Conservation (phyloP, 2,329 filamentous ascomycete genomes). For the Neofusicoccum kwambonambiense region DNA sequence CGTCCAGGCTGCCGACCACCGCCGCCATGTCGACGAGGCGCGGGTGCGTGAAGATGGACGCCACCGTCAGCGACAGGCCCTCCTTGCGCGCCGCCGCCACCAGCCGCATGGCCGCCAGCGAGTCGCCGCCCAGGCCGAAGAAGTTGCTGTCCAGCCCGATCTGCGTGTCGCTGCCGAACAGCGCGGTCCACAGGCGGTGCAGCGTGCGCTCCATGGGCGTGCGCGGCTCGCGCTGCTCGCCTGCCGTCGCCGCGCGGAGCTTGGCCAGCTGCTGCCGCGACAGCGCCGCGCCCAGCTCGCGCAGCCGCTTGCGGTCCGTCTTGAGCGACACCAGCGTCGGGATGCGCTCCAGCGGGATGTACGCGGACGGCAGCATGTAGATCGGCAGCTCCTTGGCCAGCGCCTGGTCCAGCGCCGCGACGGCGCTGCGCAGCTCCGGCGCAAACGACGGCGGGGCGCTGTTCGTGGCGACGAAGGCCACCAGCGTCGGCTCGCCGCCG, state of each 20-base stretch:
- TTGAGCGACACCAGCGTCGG: slow-evolving; percentile 49
- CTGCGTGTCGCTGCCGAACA: not conserved
- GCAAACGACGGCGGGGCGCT: not conserved
- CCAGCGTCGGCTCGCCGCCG: not conserved
- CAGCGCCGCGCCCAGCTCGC: slow-evolving; percentile 21
- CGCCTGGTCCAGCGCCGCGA: not conserved
- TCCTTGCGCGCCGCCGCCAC: slow-evolving; percentile 54
- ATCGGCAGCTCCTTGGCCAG: slow-evolving; percentile 23
- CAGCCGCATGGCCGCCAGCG: slow-evolving; percentile 53
- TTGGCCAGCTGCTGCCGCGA: slow-evolving; percentile 20
- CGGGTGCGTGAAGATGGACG: slow-evolving; percentile 50
- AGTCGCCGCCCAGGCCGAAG: slow-evolving; percentile 47
- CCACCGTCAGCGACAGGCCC: slow-evolving; percentile 53
- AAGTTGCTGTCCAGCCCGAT: slow-evolving; percentile 20
- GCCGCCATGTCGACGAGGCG: too few relatives aligned
- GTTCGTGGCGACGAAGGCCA: not conserved
- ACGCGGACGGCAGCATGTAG: slow-evolving; percentile 45
- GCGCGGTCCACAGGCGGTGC: slow-evolving; percentile 14
- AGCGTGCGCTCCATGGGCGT: slow-evolving; percentile 9
- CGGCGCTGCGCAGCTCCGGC: not conserved
- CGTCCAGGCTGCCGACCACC: too few relatives aligned
- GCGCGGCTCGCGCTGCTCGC: not conserved
- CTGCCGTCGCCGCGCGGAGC: not conserved
- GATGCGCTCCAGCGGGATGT: slow-evolving; percentile 43
- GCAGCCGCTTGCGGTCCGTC: slow-evolving; percentile 25